Evolutionary conservation across 2,329 filamentous ascomycete genomes (phyloP).

Genomic region (Colletotrichum sojae): DNA sequence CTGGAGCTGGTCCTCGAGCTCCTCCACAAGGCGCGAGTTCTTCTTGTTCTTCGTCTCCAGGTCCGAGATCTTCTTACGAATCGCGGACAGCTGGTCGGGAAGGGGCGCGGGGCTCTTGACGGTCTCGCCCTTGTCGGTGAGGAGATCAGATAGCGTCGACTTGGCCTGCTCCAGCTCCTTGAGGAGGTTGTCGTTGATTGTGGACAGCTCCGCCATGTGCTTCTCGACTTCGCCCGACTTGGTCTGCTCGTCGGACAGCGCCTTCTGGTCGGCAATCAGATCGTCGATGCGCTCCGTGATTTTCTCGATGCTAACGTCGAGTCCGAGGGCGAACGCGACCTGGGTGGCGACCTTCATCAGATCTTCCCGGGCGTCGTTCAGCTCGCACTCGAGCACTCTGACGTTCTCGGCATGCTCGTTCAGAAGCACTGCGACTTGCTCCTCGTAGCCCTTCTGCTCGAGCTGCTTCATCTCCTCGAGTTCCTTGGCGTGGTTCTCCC

Average conservation of each 20-base stretch:
- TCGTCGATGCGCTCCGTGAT: constrained; percentile 73
- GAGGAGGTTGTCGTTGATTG: constrained; percentile 72
- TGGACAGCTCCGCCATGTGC: constrained; percentile 68
- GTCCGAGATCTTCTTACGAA: constrained; percentile 77
- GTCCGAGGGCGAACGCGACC: constrained; percentile 71
- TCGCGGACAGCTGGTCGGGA: constrained; percentile 69
- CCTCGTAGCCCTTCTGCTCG: constrained; percentile 70
- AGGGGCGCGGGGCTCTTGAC: constrained; percentile 62
- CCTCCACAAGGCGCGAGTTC: constrained; percentile 91
- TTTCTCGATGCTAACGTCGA: constrained; percentile 78
- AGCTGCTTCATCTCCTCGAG: constrained; percentile 62
- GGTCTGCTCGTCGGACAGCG: constrained; percentile 70
- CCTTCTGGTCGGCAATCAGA: constrained; percentile 71
- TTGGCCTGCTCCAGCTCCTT: constrained; percentile 75
- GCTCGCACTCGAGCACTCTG: constrained; percentile 71
- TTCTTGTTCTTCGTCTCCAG: constrained; percentile 83
- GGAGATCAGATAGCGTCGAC: constrained; percentile 65
- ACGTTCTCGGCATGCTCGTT: constrained; percentile 71
- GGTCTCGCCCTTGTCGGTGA: constrained; percentile 64
- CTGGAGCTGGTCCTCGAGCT: constrained; percentile 96
- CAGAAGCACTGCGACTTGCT: constrained; percentile 71
- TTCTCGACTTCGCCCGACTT: constrained; percentile 70
- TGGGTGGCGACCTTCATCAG: constrained; percentile 75
- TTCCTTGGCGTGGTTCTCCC: constrained; percentile 65
- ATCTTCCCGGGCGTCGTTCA: constrained; percentile 76